Base-by-base conservation (phyloP, 768 basidiomycete genomes). In the Rhodotorula babjevae region DNA sequence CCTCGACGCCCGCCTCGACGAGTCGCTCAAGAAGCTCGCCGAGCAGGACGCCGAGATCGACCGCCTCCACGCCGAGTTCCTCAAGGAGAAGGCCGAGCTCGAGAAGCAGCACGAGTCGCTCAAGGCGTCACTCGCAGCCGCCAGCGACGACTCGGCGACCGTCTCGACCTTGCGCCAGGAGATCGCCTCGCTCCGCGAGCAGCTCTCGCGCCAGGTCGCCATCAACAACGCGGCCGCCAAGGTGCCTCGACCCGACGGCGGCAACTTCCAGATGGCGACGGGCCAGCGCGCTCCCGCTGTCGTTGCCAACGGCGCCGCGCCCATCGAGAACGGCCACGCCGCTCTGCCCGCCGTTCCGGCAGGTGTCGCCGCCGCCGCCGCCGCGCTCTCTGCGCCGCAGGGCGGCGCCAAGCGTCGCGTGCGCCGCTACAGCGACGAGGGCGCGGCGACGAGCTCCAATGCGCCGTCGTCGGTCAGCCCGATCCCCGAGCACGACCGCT, bases 161-260 rank as follows among this genome's bases (percentile, higher is more conserved):
- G 92, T 98, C 73, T 84, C 88, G 74, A 89, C 89, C 0, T 86
- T 99, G 77, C 93, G 95, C 82, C 90, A 87, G 76, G 96, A 99
- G 84, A 89, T 99, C 76, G 88, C 89, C 82, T 89, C 84, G 77
- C 85, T 98, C 44, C 91, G 93, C 70, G 96, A 99, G 79, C 95
- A 98, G 80, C 87, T 98, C 75, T 94, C 94, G 77, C 88, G 95
- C 46, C 88, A 92, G n/a, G 93, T 94, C 79, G 92, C 96, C 16
- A 93, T 92, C 19, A 87, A 89, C 67, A 72, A 74, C 58, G 40
- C 77, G 36, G 75, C 77, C 53, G 66, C 72, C 25, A 75, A 76
- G 53, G 63, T 63, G 8, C 76, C 75, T 3, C 33, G 81, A 76
- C 58, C 80, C 70, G 53, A 76, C 14, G 74, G 67, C 49, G 79